Evolutionary conservation across 108 stramenopile genomes (phyloP), one percentile per base, ranked within the genome.

Genomic region (Pseudonitzschia pungens): DNA sequence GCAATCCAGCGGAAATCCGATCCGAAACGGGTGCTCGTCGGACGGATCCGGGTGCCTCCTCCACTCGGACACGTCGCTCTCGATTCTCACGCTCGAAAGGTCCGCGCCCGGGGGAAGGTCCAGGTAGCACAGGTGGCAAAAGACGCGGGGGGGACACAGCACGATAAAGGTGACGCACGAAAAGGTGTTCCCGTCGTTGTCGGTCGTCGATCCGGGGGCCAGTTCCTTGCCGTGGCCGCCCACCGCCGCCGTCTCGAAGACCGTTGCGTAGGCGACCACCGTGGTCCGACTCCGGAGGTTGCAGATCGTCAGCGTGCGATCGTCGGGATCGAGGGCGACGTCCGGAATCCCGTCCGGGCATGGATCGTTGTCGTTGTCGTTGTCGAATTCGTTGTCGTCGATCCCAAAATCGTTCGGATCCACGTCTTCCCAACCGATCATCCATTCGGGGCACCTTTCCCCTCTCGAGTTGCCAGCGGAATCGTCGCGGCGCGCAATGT

Each of bases 1-100:
- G n/a, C n/a, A n/a, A n/a, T n/a, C n/a, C n/a, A n/a, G 83, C 27
- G 92, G 92, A 76, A 93, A 93, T 20, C 83, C 81, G 24, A 90
- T 51, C 44, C 76, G 33, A 12, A 63, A 65, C 0, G 81, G 59
- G 65, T 91, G 89, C 52, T 80, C 81, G 66, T 93, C 89, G 22
- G 77, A 44, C 1, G 82, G 81, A 77, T 91, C 68, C 14, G 85
- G 77, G 77, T 93, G 92, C 51, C 59, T 62, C 10, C 74, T 77
- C 88, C 88, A 89, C 24, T 76, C 69, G 69, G 86, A 87, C 2
- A 93, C 84, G 54, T 91, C 92, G 68, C 80, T 89, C 55, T 93
- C 92, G 36, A 93, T 87, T 48, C 81, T 81, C 9, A 91, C 33
- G 24, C 83, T 20, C 21, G 68, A 42, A 31, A 63, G 55, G 8